Evolutionary conservation across 306 rosid genomes (phyloP), one percentile per base, ranked within the genome.

Genomic region (Rubus parviflorus): DNA sequence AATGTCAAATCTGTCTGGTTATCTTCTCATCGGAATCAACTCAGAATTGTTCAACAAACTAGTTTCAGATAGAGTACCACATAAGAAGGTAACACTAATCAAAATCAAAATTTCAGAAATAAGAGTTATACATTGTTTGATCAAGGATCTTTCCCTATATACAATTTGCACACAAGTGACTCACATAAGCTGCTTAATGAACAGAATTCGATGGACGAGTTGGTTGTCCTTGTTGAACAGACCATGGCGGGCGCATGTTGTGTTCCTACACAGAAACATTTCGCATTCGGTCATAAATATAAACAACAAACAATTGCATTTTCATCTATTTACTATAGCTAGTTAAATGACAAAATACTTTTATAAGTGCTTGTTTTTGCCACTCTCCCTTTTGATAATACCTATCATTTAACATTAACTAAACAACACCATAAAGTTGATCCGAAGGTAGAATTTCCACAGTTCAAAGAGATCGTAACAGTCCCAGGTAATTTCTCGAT

Each of bases 171-270:
- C 40, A 4, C 30, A 65, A 72, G 46, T 57, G 56, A 77, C 58
- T 45, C n/a, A 35, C 12, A 14, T 72, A 67, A 72, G 69, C 56
- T 63, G 58, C n/a, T 80, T 82, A 85, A 61, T 77, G 79, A 77
- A 81, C 81, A 67, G 86, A 17, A 64, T 74, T 85, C 16, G 84
- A 51, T 52, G 82, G 83, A 68, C 73, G 80, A 54, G 83, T 52
- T 25, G 83, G 82, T 71, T 82, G 94, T 53, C 88, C 88, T 76
- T 90, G 98, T 76, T 87, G 98, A 48, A 75, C 93, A 79, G 97
- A 94, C 97, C 89, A 94, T 8, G 97, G 93, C 70, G 90, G 93
- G 10, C 93, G 93, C 79, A 77, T 81, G 68, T 92, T 92, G 83
- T 89, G 89, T 80, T 70, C 97, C 97, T 90, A 79, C 85, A 87